These are phyloP conservation scores for Alternaria longipes DNA, from an alignment of 2,329 filamentous ascomycete species.

Conservation along the genomic window DNA sequence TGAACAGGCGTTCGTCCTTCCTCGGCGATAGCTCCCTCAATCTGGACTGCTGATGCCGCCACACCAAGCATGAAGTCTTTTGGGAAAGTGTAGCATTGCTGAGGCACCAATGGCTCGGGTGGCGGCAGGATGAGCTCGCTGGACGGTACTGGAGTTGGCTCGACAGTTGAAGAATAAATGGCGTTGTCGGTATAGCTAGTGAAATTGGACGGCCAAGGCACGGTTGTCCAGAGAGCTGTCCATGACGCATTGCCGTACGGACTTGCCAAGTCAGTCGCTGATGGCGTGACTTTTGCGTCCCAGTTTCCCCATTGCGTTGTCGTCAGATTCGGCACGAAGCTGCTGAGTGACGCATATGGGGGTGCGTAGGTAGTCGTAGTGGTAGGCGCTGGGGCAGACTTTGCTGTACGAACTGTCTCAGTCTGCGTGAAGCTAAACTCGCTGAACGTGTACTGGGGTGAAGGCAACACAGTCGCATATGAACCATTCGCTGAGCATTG, in stretches of 20 bases:
- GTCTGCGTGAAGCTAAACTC: constrained; percentile 52
- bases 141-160: constrained; percentile 63
- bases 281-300: constrained; percentile 48
- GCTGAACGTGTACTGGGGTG: constrained; percentile 37
- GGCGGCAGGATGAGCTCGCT: constrained; percentile 66
- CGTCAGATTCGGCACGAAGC: constrained; percentile 47
- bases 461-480: constrained; percentile 40
- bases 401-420: constrained; percentile 52
- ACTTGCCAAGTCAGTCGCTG: constrained; percentile 45
- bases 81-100: constrained; percentile 62
- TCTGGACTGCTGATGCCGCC: constrained; percentile 38
- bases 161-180: constrained; percentile 62
- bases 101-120: constrained; percentile 59
- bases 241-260: constrained; percentile 54
- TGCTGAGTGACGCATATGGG: constrained; percentile 47
- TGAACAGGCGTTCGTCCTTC: constrained; percentile 38
- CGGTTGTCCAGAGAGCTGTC: constrained; percentile 49
- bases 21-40: constrained; percentile 45
- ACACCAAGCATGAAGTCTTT: constrained; percentile 54
- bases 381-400: constrained; percentile 44
- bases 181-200: constrained; percentile 31
- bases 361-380: constrained; percentile 49
- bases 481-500: constrained; percentile 38
- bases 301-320: constrained; percentile 57
- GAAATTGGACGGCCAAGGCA: constrained; percentile 47